These are phyloP conservation scores for Torrubiella hemipterigena DNA, from an alignment of 2,329 filamentous ascomycete genomes.

Conservation along the genomic window DNA sequence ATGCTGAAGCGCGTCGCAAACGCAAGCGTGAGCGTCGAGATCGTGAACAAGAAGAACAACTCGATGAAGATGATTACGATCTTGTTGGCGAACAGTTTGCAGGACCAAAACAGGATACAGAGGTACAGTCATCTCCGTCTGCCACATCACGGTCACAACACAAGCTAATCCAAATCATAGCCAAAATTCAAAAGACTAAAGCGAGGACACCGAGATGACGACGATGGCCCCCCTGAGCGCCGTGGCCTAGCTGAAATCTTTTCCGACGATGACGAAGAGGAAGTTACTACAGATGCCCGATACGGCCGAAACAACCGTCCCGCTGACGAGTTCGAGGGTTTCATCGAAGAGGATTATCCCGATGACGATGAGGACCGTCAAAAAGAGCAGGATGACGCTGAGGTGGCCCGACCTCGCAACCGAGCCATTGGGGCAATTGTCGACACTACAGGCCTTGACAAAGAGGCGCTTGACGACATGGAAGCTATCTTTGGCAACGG, in stretches of 20 bases:
- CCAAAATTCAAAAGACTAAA: conserved; percentile 95
- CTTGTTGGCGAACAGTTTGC: conserved; percentile 77
- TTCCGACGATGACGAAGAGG: conserved; percentile 82
- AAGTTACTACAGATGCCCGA: conserved; percentile 40
- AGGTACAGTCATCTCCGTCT: conserved; percentile 42
- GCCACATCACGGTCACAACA: background rate
- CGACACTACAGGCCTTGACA: conserved; percentile 76
- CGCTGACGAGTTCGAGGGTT: conserved; percentile 80
- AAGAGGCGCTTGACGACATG: conserved; percentile 91
- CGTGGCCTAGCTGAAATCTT: conserved; percentile 87
- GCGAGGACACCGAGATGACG: conserved; percentile 71
- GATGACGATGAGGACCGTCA: conserved; percentile 72
- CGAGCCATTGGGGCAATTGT: conserved; percentile 58
- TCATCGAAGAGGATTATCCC: conserved; percentile 93
- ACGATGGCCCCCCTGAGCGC: conserved; percentile 49
- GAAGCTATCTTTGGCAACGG: conserved; percentile 91
- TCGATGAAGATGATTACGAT: conserved; percentile 94
- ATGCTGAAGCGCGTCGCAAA: conserved; percentile 45
- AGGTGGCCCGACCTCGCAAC: conserved; percentile 72
- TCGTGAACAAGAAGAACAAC: conserved; percentile 72
- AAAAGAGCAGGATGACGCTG: conserved; percentile 70
- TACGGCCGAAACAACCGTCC: conserved; percentile 42
- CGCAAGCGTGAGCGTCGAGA: conserved; percentile 67
- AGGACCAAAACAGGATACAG: conserved; percentile 50
- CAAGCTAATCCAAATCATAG: conserved; percentile 28